Conservation (phyloP, 768 basidiomycete genomes). For the Leccinum olivaceopallidum region DNA sequence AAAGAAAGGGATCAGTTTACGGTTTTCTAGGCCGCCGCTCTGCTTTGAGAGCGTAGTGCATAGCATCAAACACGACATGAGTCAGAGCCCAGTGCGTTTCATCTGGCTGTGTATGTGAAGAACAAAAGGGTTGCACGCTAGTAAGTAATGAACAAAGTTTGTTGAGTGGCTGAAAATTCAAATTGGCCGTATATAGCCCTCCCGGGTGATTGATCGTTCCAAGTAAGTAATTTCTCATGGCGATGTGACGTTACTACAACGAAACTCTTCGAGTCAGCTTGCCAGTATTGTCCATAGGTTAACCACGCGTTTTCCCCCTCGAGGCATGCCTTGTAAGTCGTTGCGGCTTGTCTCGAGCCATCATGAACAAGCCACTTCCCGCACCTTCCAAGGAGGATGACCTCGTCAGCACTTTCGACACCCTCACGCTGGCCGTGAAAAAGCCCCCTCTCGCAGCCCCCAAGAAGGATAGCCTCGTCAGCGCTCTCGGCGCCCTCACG, state of each 20-base stretch:
- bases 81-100: constrained; percentile 72
- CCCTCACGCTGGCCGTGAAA: too few species aligned
- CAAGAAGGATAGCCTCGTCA: too few species aligned
- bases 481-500: too few species aligned
- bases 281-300: constrained; percentile 16
- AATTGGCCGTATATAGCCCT: background rate
- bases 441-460: too few species aligned
- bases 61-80: too few species aligned
- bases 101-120: constrained; percentile 30
- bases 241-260: constrained; percentile 8
- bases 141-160: too few species aligned
- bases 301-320: background rate
- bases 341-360: background rate
- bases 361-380: too few species aligned
- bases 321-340: constrained; percentile 18
- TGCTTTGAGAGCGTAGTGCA: constrained; percentile 47
- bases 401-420: too few species aligned
- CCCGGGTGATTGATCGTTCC: background rate
- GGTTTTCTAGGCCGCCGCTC: constrained; percentile 68
- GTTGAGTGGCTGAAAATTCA: background rate
- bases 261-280: constrained; percentile 20
- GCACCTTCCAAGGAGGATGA: too few species aligned
- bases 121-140: background rate
- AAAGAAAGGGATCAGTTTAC: constrained; percentile 49
- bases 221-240: constrained; percentile 9